Percentiles rank a stretch among this genome's conserved stretches.
Conservation (phyloP, 2,329 filamentous ascomycete species). For the Akanthomyces muscarius region DNA sequence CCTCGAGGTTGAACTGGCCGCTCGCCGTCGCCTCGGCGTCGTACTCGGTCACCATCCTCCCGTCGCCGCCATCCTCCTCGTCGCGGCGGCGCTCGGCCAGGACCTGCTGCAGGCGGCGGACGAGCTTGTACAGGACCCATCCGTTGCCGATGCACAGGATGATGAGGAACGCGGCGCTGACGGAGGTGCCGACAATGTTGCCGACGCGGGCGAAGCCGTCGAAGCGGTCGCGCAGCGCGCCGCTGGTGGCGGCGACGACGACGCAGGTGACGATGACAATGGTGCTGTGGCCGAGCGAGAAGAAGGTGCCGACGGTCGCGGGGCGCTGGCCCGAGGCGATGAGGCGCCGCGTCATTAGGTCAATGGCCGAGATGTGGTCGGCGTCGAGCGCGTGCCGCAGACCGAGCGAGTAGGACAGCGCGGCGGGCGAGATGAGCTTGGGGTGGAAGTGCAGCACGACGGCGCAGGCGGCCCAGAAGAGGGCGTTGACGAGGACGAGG, state of each 20-base stretch:
- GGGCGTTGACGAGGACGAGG: conserved; percentile 47
- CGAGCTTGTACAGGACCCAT: conserved; percentile 77
- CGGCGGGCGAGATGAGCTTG: conserved; percentile 70
- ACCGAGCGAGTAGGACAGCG: conserved; percentile 83
- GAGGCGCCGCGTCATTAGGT: conserved; percentile 87
- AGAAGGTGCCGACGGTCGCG: conserved; percentile 90
- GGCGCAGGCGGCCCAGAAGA: conserved; percentile 52
- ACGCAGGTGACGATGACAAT: conserved; percentile 88
- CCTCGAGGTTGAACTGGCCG: conserved; percentile 64
- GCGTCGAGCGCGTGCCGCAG: conserved; percentile 94
- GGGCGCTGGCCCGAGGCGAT: conserved; percentile 81
- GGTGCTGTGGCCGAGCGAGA: conserved; percentile 89
- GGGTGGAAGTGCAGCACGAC: conserved; percentile 52
- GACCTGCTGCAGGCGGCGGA: conserved; percentile 62
- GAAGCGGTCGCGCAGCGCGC: conserved; percentile 76
- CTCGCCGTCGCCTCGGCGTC: conserved; percentile 30
- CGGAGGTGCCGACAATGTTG: conserved; percentile 82
- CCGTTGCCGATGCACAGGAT: conserved; percentile 78
- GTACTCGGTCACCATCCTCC: conserved; percentile 25
- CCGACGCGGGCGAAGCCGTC: conserved; percentile 75
- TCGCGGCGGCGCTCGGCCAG: conserved; percentile 37
- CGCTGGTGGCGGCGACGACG: conserved; percentile 85
- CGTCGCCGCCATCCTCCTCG: conserved; percentile 26
- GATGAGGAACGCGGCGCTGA: conserved; percentile 79
- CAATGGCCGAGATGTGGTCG: conserved; percentile 85